Evolutionary conservation across 768 basidiomycete genomes (phyloP).

Genomic region (Podaxis sp.): DNA sequence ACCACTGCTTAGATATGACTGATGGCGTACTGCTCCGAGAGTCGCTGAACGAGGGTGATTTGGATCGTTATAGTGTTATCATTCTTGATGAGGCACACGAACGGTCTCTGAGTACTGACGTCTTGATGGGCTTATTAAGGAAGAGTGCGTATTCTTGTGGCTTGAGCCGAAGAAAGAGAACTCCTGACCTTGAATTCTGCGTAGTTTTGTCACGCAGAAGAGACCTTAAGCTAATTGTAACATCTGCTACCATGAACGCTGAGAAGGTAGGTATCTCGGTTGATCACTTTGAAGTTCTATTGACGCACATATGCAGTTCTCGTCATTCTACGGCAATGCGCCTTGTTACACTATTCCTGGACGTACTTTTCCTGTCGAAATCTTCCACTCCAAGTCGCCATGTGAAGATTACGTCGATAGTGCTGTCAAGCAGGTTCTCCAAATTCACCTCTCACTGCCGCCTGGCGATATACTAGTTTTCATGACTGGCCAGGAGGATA

Average conservation of each 20-base stretch:
- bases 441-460: conserved; percentile 92
- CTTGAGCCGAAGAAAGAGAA: neutral
- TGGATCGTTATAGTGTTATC: conserved; percentile 94
- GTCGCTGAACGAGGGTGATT: conserved; percentile 96
- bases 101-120: conserved; percentile 94
- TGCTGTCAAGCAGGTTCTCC: conserved; percentile 95
- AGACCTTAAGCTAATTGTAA: conserved; percentile 95
- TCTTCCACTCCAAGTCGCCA: conserved; percentile 92
- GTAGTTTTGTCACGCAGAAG: conserved; percentile 82
- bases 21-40: conserved; percentile 98
- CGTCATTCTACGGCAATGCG: conserved; percentile 90
- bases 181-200: neutral
- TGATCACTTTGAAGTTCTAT: neutral
- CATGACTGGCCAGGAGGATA: conserved; percentile 99
- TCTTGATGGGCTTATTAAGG: conserved; percentile 91
- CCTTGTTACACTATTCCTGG: conserved; percentile 89
- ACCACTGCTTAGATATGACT: conserved; percentile 75
- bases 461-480: conserved; percentile 96
- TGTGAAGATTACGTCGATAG: conserved; percentile 99
- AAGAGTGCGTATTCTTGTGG: conserved; percentile 63
- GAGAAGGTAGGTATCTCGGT: conserved; percentile 65
- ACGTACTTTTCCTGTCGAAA: conserved; percentile 97
- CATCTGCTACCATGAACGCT: conserved; percentile 99
- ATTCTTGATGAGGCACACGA: conserved; percentile 99
- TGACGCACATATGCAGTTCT: conserved; percentile 58